A percentile compares a stretch with the other conserved stretches of the same genome.
phyloP scores from a whole-genome alignment of 495 filamentous ascomycete genomes.

The Jackrogersella multiformis region DNA sequence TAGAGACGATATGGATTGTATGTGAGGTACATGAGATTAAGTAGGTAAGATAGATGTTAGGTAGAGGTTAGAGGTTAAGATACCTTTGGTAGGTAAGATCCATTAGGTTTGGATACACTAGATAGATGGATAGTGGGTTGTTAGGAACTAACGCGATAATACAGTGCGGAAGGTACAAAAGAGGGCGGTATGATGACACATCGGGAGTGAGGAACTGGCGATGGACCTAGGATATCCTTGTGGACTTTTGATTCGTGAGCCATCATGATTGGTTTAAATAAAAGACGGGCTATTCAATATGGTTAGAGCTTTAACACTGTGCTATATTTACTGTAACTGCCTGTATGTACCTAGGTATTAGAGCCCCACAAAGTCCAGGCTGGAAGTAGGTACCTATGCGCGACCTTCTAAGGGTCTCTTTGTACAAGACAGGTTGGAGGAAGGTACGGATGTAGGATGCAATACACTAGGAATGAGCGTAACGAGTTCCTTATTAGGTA shows the following conservation, averaged over 20 bases:
- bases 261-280: conserved; percentile 21
- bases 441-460: not conserved
- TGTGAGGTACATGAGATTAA: not conserved
- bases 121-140: not conserved
- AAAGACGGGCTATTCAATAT: conserved; percentile 5
- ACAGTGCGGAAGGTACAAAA: conserved; percentile 30
- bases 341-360: not conserved
- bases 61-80: no score
- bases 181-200: conserved; percentile 38
- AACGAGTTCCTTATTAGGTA: conserved; percentile 8
- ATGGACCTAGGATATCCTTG: conserved; percentile 40
- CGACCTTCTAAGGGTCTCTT: no score
- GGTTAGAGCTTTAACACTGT: conserved; percentile 22
- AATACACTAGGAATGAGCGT: not conserved
- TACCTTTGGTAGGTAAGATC: no score
- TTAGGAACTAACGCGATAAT: conserved; percentile 17
- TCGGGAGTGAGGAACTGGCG: conserved; percentile 22
- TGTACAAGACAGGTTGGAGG: not conserved
- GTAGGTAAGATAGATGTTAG: not conserved
- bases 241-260: conserved; percentile 5
- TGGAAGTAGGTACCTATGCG: not conserved
- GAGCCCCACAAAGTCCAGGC: not conserved
- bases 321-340: conserved; percentile 6
- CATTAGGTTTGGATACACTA: no score
- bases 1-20: conserved; percentile 17